These are phyloP conservation scores for Solanum hybrid DNA, from an alignment of 305 asterid genomes.

Conservation along the genomic window DNA sequence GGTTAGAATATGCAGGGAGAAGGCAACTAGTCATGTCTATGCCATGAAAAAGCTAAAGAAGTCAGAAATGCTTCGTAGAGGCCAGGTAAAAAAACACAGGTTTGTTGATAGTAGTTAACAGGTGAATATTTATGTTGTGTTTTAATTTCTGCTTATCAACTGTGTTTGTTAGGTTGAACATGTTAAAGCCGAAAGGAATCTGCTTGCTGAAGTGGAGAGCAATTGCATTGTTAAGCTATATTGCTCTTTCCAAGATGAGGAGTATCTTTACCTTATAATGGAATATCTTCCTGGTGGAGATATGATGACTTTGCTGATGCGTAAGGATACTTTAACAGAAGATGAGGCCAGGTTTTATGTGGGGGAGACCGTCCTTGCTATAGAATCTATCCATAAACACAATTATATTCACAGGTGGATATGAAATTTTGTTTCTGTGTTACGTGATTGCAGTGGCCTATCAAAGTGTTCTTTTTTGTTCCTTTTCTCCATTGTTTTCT, in stretches of 20 bases:
- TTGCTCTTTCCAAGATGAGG: slow-evolving; percentile 96
- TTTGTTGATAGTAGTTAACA: background rate
- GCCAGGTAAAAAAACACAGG: slow-evolving; percentile 49
- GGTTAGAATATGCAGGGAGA: slow-evolving; percentile 89
- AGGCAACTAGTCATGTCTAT: slow-evolving; percentile 72
- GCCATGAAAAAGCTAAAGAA: slow-evolving; percentile 97
- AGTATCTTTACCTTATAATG: slow-evolving; percentile 84
- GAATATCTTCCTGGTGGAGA: slow-evolving; percentile 98
- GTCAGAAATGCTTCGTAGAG: slow-evolving; percentile 96
- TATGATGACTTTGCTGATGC: slow-evolving; percentile 96
- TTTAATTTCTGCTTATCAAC: slow-evolving; percentile 9
- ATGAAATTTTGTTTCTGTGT: slow-evolving; percentile 11
- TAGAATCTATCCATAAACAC: slow-evolving; percentile 88
- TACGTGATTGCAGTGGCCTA: background rate
- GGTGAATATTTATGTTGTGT: slow-evolving; percentile 11
- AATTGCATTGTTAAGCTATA: slow-evolving; percentile 90
- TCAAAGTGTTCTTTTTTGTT: slow-evolving; percentile 2
- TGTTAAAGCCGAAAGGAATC: slow-evolving; percentile 90
- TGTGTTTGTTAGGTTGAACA: slow-evolving; percentile 61
- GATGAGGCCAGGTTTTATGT: slow-evolving; percentile 83
- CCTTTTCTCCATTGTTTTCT: background rate
- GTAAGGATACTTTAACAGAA: slow-evolving; percentile 84
- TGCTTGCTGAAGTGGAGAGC: slow-evolving; percentile 91
- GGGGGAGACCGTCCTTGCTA: slow-evolving; percentile 92
- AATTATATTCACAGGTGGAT: slow-evolving; percentile 82